Percentiles rank a stretch among this genome's conserved stretches.
Evolutionary conservation across 1,284 basidiomycete genomes (phyloP).

Genomic region (Pseudozyma thailandica): DNA sequence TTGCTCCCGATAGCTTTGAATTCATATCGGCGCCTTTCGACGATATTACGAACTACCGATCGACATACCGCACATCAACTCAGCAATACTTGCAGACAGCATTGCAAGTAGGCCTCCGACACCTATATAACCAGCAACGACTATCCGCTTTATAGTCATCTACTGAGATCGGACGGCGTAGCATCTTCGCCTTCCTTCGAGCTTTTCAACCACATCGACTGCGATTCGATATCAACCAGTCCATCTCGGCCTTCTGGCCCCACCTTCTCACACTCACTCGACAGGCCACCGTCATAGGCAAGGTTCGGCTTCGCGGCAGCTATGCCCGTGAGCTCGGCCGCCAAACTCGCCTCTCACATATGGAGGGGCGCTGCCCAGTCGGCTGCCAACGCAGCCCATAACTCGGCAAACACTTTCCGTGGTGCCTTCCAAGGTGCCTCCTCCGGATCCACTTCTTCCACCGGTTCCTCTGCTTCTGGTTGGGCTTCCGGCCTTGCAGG

Average conservation of each 20-base stretch:
- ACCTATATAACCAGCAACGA: too few relatives aligned
- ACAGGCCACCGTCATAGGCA: conserved; percentile 13
- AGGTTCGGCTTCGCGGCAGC: conserved; percentile 27
- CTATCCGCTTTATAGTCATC: background rate
- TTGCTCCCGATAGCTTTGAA: background rate
- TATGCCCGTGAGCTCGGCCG: conserved; percentile 55
- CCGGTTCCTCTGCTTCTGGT: conserved; percentile 44
- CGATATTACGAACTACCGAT: too few relatives aligned
- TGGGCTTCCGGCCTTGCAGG: conserved; percentile 52
- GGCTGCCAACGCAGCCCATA: conserved; percentile 54
- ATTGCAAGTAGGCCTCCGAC: background rate
- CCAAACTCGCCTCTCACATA: conserved; percentile 58
- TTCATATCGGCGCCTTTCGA: too few relatives aligned
- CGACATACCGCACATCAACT: background rate
- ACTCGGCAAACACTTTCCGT: conserved; percentile 50
- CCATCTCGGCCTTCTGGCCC: conserved; percentile 9
- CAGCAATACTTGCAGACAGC: background rate
- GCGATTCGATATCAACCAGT: conserved; percentile 1
- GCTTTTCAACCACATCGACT: background rate
- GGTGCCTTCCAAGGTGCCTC: conserved; percentile 51
- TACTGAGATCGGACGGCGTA: conserved; percentile 2
- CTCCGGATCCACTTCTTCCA: conserved; percentile 25
- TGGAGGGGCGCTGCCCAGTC: conserved; percentile 57
- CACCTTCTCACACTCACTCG: background rate
- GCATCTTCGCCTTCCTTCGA: background rate